phyloP scores from a whole-genome alignment of 2,329 filamentous ascomycete genomes.

The Ophiostoma sp. region DNA sequence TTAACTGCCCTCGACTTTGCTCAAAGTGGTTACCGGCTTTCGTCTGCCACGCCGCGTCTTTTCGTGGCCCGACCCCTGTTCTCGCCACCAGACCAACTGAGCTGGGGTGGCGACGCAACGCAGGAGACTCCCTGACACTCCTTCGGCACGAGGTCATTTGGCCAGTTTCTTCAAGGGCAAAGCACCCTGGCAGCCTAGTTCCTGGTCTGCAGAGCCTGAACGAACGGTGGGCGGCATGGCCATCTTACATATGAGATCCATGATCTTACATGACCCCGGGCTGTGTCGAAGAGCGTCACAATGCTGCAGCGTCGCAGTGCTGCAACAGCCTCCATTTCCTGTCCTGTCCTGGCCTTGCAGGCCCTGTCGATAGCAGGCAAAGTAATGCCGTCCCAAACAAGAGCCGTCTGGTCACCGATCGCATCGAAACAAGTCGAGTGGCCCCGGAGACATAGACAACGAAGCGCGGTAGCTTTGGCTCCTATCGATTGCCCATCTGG shows the following conservation, averaged over 20 bases:
- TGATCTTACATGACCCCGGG: slow-evolving; percentile 5
- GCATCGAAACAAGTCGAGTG: neutral
- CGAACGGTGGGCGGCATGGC: too few relatives aligned
- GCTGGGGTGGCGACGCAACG: too few relatives aligned
- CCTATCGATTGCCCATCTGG: neutral
- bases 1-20: slow-evolving; percentile 3
- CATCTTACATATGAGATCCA: too few relatives aligned
- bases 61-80: slow-evolving; percentile 18
- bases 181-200: neutral
- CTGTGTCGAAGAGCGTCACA: slow-evolving; percentile 9
- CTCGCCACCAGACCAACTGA: neutral
- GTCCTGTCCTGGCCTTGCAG: neutral
- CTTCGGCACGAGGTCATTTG: too few relatives aligned
- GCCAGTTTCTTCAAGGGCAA: neutral
- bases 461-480: neutral
- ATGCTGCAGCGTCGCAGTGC: slow-evolving; percentile 2
- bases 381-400: neutral
- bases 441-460: neutral
- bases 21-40: slow-evolving; percentile 11
- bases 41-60: slow-evolving; percentile 16
- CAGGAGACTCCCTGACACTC: too few relatives aligned
- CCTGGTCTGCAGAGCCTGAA: neutral
- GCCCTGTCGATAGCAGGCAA: neutral
- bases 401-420: neutral
- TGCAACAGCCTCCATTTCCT: slow-evolving; percentile 4